A percentile compares a stretch with the other conserved stretches of the same genome.
Conservation (phyloP, 1,139 yeast genomes). For the Suhomyces terraborum region DNA sequence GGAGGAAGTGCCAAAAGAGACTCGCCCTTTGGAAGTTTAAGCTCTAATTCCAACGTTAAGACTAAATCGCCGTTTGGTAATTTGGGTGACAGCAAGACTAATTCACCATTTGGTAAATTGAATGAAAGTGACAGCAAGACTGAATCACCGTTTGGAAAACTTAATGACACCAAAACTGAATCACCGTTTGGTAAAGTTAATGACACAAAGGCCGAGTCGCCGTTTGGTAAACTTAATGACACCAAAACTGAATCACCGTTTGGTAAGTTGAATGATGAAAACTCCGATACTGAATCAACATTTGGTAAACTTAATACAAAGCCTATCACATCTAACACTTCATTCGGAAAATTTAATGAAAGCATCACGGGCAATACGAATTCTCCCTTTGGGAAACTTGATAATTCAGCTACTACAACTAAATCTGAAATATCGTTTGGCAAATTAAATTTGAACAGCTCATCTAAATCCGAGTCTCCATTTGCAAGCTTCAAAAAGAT, state of each 20-base stretch:
- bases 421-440: too few species aligned
- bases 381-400: too few species aligned
- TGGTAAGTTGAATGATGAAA: background rate
- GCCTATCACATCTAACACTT: background rate
- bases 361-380: too few species aligned
- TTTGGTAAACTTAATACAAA: background rate
- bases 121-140: background rate
- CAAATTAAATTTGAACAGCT: too few species aligned
- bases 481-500: background rate
- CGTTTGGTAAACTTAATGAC: conserved; percentile 1
- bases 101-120: conserved; percentile 3
- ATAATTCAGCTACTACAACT: too few species aligned
- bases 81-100: background rate
- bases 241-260: conserved; percentile 1
- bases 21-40: conserved; percentile 5
- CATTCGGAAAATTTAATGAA: background rate
- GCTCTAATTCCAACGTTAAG: too few species aligned
- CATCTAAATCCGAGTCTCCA: background rate
- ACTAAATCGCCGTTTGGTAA: too few species aligned
- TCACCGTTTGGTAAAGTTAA: conserved; percentile 1
- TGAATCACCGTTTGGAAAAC: conserved; percentile 2
- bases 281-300: background rate
- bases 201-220: background rate
- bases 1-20: background rate
- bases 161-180: background rate